Conservation (phyloP, 2,329 filamentous ascomycete genomes). For the Neofusicoccum laricinum region DNA sequence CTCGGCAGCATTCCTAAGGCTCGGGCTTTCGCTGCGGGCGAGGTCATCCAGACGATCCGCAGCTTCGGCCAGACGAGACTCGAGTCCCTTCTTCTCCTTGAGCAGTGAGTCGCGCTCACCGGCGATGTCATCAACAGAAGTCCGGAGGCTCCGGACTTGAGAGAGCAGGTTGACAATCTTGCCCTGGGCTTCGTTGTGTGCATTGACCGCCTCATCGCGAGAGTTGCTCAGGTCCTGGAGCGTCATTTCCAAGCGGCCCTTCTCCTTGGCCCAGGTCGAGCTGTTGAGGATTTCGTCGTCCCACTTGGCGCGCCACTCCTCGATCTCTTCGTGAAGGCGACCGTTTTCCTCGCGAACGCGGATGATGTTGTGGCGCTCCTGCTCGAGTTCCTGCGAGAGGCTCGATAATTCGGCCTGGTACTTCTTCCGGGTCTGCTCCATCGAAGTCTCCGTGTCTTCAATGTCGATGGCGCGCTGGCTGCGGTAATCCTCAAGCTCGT, state of each 20-base stretch:
- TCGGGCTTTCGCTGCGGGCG: slow-evolving; percentile 77
- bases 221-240: slow-evolving; percentile 84
- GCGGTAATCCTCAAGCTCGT: slow-evolving; percentile 96
- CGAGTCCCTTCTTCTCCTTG: slow-evolving; percentile 87
- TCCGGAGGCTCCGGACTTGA: slow-evolving; percentile 80
- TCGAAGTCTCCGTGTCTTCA: slow-evolving; percentile 91
- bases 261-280: slow-evolving; percentile 98
- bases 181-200: slow-evolving; percentile 91
- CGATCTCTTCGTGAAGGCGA: slow-evolving; percentile 89
- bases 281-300: slow-evolving; percentile 97
- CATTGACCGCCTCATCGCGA: slow-evolving; percentile 88
- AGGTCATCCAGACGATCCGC: slow-evolving; percentile 86
- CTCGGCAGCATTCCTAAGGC: slow-evolving; percentile 82
- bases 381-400: slow-evolving; percentile 85
- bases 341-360: slow-evolving; percentile 80
- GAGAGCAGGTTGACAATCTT: slow-evolving; percentile 89
- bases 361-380: slow-evolving; percentile 87
- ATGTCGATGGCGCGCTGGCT: slow-evolving; percentile 93
- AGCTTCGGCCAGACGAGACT: slow-evolving; percentile 80
- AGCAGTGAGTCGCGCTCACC: slow-evolving; percentile 80
- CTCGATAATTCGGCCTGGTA: slow-evolving; percentile 91
- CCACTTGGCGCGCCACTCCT: slow-evolving; percentile 94
- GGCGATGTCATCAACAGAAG: slow-evolving; percentile 79
- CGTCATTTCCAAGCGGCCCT: slow-evolving; percentile 84
- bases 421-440: slow-evolving; percentile 97